Conservation (phyloP, 352 stramenopile species). For the Globisporangium rhizosaccharum region DNA sequence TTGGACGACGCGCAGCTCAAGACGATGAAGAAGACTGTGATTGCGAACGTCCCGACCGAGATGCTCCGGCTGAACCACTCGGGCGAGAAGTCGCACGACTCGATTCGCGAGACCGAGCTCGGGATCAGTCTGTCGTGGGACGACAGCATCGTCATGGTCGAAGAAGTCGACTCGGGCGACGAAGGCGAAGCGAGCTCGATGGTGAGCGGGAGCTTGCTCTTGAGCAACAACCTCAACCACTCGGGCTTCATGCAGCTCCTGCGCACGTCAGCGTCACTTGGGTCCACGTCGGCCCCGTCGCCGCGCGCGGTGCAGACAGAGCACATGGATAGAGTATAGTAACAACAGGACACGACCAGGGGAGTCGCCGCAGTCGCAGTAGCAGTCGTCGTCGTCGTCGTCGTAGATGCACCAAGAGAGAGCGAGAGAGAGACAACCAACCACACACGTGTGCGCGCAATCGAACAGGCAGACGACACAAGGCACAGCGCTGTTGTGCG, state of each 20-base stretch:
- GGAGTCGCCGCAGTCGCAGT: too few relatives aligned
- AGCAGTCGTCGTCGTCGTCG: too few relatives aligned
- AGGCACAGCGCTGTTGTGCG: too few relatives aligned
- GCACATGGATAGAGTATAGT: constrained; percentile 69
- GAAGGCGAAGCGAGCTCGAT: constrained; percentile 25
- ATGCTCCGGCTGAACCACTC: constrained; percentile 57
- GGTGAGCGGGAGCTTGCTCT: constrained; percentile 40
- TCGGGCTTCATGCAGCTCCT: constrained; percentile 55
- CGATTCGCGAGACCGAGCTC: constrained; percentile 81
- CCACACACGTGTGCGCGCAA: too few relatives aligned
- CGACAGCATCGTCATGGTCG: constrained; percentile 69
- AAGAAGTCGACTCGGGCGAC: constrained; percentile 40
- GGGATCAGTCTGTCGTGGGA: constrained; percentile 66
- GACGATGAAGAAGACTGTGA: constrained; percentile 39
- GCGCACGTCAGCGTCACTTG: constrained; percentile 30
- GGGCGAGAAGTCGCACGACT: constrained; percentile 63
- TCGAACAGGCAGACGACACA: too few relatives aligned
- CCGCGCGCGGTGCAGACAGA: constrained; percentile 36
- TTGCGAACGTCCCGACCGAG: constrained; percentile 47
- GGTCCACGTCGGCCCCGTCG: constrained; percentile 8
- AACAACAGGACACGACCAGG: not conserved
- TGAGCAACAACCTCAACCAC: constrained; percentile 54
- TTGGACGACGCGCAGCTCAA: constrained; percentile 46
- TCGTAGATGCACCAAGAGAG: too few relatives aligned
- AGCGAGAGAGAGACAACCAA: too few relatives aligned